These are phyloP conservation scores for Claviceps capensis DNA, from an alignment of 2,329 filamentous ascomycete genomes.

Conservation along the genomic window DNA sequence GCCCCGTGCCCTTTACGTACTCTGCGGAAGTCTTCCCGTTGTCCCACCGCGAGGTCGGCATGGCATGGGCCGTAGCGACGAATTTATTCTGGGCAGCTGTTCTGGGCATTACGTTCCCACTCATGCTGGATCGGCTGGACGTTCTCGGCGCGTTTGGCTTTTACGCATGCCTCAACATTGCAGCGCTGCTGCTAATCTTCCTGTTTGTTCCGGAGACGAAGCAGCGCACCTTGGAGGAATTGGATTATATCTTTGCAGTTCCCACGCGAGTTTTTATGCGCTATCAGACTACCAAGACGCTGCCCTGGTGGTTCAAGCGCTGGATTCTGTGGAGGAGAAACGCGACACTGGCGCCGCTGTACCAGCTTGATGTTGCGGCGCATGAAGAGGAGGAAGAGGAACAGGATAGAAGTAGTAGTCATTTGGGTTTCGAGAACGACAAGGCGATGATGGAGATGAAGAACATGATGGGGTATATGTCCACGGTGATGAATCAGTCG, in stretches of 20 bases:
- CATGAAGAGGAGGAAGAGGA: constrained; percentile 15
- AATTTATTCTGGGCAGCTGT: constrained; percentile 48
- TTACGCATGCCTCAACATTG: constrained; percentile 41
- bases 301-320: constrained; percentile 48
- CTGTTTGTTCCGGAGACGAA: constrained; percentile 46
- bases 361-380: constrained; percentile 24
- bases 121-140: constrained; percentile 32
- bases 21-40: constrained; percentile 57
- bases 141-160: constrained; percentile 38
- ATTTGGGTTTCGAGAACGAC: constrained; percentile 21
- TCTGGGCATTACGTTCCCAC: constrained; percentile 49
- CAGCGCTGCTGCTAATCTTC: constrained; percentile 43
- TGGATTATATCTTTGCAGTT: constrained; percentile 49
- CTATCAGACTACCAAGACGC: constrained; percentile 41
- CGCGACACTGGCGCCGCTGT: constrained; percentile 27
- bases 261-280: constrained; percentile 41
- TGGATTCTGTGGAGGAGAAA: constrained; percentile 38
- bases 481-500: constrained; percentile 9
- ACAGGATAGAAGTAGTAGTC: constrained; percentile 15
- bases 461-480: constrained; percentile 17
- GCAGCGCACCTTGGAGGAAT: constrained; percentile 36
- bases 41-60: constrained; percentile 57
- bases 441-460: constrained; percentile 26
- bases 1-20: constrained; percentile 55
- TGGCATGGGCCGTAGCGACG: constrained; percentile 55